Evolutionary conservation across 495 filamentous ascomycete species (phyloP).

Genomic region (Massariosphaeria phaeospora): DNA sequence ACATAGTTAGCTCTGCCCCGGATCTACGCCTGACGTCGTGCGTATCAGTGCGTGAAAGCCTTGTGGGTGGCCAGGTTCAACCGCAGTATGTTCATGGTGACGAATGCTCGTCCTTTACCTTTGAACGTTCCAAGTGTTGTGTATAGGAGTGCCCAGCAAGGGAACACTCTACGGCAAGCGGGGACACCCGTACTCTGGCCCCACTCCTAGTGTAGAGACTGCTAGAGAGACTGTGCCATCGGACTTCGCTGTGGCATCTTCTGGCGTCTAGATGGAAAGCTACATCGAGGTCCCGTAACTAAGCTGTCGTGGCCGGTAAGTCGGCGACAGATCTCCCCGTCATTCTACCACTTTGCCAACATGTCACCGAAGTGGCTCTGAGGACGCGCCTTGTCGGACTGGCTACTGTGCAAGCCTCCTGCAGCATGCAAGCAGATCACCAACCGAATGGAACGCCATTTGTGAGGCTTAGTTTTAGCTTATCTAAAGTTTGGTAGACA

Average conservation of each 20-base stretch:
- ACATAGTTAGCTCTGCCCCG: neutral
- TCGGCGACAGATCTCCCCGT: constrained; percentile 15
- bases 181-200: no score
- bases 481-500: neutral
- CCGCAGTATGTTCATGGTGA: no score
- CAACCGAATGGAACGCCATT: neutral
- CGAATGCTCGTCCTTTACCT: no score
- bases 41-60: neutral
- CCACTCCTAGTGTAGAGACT: neutral
- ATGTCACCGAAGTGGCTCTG: neutral
- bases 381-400: constrained; percentile 1
- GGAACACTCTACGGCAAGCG: no score
- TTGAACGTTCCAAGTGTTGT: no score
- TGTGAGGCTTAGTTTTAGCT: constrained; percentile 13
- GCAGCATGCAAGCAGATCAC: constrained; percentile 13
- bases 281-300: neutral
- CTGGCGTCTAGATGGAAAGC: neutral
- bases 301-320: constrained; percentile 1
- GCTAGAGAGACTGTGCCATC: constrained; percentile 7
- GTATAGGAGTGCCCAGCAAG: no score
- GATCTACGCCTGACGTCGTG: constrained; percentile 3
- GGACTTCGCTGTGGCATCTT: neutral
- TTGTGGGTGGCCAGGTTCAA: neutral
- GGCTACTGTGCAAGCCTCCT: constrained; percentile 5
- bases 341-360: neutral